phyloP scores from a whole-genome alignment of 495 filamentous ascomycete genomes.

The Terfezia boudieri region DNA sequence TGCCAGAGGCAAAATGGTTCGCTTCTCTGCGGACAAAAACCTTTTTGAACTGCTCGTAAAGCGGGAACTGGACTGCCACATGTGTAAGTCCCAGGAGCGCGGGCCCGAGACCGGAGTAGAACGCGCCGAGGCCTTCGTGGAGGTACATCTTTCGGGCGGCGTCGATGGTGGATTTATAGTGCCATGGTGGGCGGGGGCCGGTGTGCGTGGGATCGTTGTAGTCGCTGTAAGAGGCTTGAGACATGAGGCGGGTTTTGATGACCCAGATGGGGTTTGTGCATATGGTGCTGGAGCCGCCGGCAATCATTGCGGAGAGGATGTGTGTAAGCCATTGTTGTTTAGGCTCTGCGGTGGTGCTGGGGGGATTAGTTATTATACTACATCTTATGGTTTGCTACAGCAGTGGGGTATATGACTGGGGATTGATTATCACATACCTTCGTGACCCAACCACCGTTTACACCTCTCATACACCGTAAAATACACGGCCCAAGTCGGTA shows the following conservation, averaged over 20 bases:
- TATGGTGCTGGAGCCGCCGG: slow-evolving; percentile 77
- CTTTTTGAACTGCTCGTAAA: slow-evolving; percentile 83
- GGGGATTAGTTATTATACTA: not conserved
- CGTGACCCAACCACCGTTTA: slow-evolving; percentile 27
- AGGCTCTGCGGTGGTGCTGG: slow-evolving; percentile 3
- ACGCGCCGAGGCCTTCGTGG: slow-evolving; percentile 64
- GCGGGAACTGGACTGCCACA: slow-evolving; percentile 91
- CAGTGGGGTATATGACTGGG: not conserved
- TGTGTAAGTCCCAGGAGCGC: slow-evolving; percentile 82
- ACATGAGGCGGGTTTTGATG: slow-evolving; percentile 95
- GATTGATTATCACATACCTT: slow-evolving; percentile 1
- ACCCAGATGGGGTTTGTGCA: slow-evolving; percentile 99
- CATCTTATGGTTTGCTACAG: too few species aligned
- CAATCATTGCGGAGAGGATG: slow-evolving; percentile 60
- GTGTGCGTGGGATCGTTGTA: slow-evolving; percentile 26
- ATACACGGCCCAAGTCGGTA: slow-evolving; percentile 97
- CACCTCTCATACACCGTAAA: slow-evolving; percentile 83
- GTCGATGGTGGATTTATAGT: slow-evolving; percentile 69
- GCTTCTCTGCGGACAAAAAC: slow-evolving; percentile 57
- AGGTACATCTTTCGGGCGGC: slow-evolving; percentile 88
- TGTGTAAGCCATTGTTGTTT: slow-evolving; percentile 32
- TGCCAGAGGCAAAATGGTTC: slow-evolving; percentile 1
- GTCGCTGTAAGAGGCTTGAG: slow-evolving; percentile 33
- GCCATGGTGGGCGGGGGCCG: slow-evolving; percentile 52
- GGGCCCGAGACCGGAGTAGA: slow-evolving; percentile 87